Evolutionary conservation across 495 filamentous ascomycete species (phyloP), one percentile per base, ranked within the genome.

Genomic region (Penicillium herquei): DNA sequence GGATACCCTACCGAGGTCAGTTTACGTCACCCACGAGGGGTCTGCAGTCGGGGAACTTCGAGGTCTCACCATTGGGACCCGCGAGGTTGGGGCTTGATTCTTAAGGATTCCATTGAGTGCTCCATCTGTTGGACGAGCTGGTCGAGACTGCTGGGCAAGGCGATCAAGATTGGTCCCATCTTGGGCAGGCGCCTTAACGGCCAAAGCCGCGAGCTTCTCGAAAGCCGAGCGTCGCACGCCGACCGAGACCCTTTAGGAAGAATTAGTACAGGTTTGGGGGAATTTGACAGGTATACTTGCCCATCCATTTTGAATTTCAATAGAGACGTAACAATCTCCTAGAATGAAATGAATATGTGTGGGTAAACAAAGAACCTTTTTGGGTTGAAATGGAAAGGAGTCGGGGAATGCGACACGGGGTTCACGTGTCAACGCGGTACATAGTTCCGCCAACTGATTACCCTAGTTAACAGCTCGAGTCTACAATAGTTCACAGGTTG

Each of bases 111-210:
- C 78, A 65, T 76, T 69, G 13, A 71, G 49, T 18, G 67, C 45
- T n/a, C 68, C 72, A 68, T 77, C 72, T 0, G 62, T 47, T 26
- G 65, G 65, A 11, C 62, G 55, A 33, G 62, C 56, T 21, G 53
- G 47, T 49, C 78, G 75, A 32, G 76, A 83, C 52, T 84, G 81
- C 62, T 73, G 79, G 55, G 80, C 83, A 18, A 92, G 72, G 51
- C 81, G 78, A 26, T 79, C 76, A 48, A 92, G 78, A 56, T 88
- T 86, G n/a, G 82, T 83, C 60, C 83, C 77, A 62, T 82, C 81
- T n/a, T 75, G 67, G 16, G 79, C 71, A 52, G 80, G 74, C 26
- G 81, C 69, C 40, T 86, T 42, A 78, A 85, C 57, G 82, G 83
- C 73, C 48, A 78, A 59, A 10, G 76, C 76, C 54, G 87, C 88